Percentiles rank a stretch among this genome's conserved stretches.
Evolutionary conservation across 768 basidiomycete genomes (phyloP).

Genomic region (Psilocybe tampanensis): DNA sequence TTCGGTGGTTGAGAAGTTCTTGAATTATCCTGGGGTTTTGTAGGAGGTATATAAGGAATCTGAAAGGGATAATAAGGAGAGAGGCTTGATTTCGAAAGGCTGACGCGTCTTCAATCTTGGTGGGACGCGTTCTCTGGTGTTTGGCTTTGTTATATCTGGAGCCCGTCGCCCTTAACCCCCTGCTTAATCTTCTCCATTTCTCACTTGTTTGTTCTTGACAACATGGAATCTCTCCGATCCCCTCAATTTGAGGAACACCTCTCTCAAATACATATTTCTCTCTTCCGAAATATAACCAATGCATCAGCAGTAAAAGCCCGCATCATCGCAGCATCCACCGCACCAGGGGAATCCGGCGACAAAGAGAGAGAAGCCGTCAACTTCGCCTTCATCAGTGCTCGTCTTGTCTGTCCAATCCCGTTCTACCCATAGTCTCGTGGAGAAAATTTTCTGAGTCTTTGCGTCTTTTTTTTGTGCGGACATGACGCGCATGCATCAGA

Average conservation of each 20-base stretch:
- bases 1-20: too few relatives aligned
- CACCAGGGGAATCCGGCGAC: conserved; percentile 62
- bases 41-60: neutral
- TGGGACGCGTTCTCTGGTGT: conserved; percentile 3
- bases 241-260: conserved; percentile 48
- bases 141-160: neutral
- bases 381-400: conserved; percentile 89
- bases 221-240: conserved; percentile 60
- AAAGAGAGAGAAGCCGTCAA: conserved; percentile 76
- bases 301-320: conserved; percentile 59
- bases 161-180: neutral
- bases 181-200: neutral
- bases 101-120: conserved; percentile 16
- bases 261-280: conserved; percentile 54
- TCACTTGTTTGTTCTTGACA: neutral
- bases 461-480: too few relatives aligned
- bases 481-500: conserved; percentile 45
- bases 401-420: conserved; percentile 60
- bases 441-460: too few relatives aligned
- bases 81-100: neutral
- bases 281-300: conserved; percentile 69
- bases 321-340: conserved; percentile 70
- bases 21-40: neutral
- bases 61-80: neutral
- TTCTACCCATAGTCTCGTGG: conserved; percentile 1